A percentile compares a stretch with the other conserved stretches of the same genome.
These are phyloP conservation scores for Xylariaceae sp. DNA, from an alignment of 2,329 filamentous ascomycete species.

Conservation along the genomic window DNA sequence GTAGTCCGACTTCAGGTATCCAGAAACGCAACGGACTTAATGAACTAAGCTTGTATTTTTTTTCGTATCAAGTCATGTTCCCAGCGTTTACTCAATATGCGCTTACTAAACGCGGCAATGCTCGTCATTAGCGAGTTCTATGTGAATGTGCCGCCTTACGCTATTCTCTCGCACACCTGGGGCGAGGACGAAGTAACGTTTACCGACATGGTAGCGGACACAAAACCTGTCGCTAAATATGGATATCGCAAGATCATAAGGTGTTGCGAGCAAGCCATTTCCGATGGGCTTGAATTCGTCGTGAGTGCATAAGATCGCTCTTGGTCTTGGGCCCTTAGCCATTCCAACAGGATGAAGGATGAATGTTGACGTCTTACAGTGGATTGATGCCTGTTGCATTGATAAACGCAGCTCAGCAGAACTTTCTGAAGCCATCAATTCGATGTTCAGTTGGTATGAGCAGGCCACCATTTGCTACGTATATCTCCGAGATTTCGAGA, in stretches of 20 bases:
- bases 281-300: background rate
- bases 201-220: background rate
- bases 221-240: background rate
- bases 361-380: too few relatives aligned
- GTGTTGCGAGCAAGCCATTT: background rate
- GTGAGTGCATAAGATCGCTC: background rate
- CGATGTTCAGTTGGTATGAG: too few relatives aligned
- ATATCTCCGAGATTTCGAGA: background rate
- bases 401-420: background rate
- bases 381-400: background rate
- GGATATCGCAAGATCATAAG: background rate
- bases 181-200: background rate
- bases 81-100: too few relatives aligned
- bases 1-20: too few relatives aligned
- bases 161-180: background rate
- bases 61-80: too few relatives aligned
- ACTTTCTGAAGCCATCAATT: background rate
- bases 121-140: background rate
- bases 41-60: too few relatives aligned
- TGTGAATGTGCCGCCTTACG: background rate
- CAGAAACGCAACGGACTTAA: too few relatives aligned
- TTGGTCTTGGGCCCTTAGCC: too few relatives aligned
- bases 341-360: too few relatives aligned
- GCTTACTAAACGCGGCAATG: background rate
- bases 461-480: background rate